Conservation (phyloP, 139 green algal genomes). For the Tetradesmus obliquus region DNA sequence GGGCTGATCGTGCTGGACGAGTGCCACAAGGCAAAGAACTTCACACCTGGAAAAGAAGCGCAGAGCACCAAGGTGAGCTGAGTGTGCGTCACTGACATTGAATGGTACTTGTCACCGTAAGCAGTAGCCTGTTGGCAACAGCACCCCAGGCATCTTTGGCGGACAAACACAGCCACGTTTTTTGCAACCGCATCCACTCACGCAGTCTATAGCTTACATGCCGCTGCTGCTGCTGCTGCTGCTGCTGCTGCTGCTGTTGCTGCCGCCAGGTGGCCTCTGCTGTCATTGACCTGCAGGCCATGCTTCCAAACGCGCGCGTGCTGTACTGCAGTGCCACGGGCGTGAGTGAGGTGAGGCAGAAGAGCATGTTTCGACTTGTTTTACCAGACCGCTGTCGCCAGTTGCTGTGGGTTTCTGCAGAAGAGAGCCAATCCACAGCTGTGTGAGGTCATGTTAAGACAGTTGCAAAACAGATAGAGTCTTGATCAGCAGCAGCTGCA, state of each 20-base stretch:
- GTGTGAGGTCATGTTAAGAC: too few species aligned
- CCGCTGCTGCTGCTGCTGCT: neutral
- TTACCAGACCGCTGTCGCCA: neutral
- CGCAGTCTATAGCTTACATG: too few species aligned
- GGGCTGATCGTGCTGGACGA: slow-evolving; percentile 87
- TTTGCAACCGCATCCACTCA: too few species aligned
- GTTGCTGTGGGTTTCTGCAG: neutral
- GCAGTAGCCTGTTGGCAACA: neutral
- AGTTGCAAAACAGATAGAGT: too few species aligned
- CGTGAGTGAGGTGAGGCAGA: slow-evolving; percentile 74
- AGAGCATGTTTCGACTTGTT: slow-evolving; percentile 38
- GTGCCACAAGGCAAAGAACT: slow-evolving; percentile 87
- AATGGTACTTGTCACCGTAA: neutral
- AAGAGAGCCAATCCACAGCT: too few species aligned
- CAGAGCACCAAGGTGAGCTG: slow-evolving; percentile 72
- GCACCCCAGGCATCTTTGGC: too few species aligned
- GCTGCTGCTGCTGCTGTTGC: neutral
- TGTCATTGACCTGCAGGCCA: slow-evolving; percentile 81
- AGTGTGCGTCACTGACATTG: neutral
- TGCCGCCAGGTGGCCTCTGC: slow-evolving; percentile 59
- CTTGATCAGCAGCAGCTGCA: too few species aligned
- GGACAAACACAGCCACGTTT: too few species aligned
- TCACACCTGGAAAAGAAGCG: slow-evolving; percentile 73
- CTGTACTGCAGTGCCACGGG: slow-evolving; percentile 89
- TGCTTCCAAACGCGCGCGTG: slow-evolving; percentile 77